Evolutionary conservation across 176 grass and related monocot genomes (phyloP).

Genomic region (Pharus latifolius): DNA sequence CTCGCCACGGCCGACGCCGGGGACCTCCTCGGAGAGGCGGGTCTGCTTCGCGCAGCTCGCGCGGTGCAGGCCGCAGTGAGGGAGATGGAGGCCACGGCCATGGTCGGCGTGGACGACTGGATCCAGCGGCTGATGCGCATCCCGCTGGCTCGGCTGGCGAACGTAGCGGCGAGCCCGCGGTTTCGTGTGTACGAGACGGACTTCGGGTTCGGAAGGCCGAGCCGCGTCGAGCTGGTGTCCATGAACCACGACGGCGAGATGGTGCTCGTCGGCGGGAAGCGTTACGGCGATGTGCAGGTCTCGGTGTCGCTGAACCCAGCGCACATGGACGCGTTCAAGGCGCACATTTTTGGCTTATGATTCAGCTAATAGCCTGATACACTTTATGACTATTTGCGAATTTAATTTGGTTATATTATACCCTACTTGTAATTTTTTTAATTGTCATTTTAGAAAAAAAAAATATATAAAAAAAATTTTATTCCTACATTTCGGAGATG

Average conservation of each 20-base stretch:
- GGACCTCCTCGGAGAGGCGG: neutral
- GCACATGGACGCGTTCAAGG: slow-evolving; percentile 30
- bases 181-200: slow-evolving; percentile 34
- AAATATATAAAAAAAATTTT: too few relatives aligned
- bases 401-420: too few relatives aligned
- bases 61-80: slow-evolving; percentile 24
- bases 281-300: slow-evolving; percentile 26
- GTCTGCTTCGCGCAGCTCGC: neutral
- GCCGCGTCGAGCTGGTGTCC: slow-evolving; percentile 42
- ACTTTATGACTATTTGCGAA: too few relatives aligned
- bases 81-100: slow-evolving; percentile 22
- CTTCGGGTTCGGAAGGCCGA: slow-evolving; percentile 38
- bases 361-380: neutral
- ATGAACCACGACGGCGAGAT: slow-evolving; percentile 51
- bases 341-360: neutral
- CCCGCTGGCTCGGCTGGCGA: slow-evolving; percentile 1
- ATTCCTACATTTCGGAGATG: too few relatives aligned
- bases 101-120: neutral
- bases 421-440: too few relatives aligned
- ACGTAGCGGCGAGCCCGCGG: slow-evolving; percentile 35
- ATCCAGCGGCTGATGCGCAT: neutral
- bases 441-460: too few relatives aligned
- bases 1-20: neutral
- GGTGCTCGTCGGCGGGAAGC: slow-evolving; percentile 17
- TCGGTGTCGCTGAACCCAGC: slow-evolving; percentile 23